These are phyloP conservation scores for Pyronema omphalodes DNA, from an alignment of 495 filamentous ascomycete species.

Conservation along the genomic window DNA sequence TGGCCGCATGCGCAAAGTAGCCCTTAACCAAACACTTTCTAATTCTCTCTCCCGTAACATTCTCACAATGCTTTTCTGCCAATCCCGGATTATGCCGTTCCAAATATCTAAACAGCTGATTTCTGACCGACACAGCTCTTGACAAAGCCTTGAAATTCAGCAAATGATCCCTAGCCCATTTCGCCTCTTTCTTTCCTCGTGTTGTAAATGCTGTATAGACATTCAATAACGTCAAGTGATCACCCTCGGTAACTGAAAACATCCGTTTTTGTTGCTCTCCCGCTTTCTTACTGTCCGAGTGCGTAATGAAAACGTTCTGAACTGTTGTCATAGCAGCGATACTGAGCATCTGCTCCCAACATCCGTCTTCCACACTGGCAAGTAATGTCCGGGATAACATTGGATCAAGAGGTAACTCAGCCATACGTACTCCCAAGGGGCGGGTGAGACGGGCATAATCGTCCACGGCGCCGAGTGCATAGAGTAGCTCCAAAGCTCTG, in stretches of 20 bases:
- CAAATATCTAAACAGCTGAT: slow-evolving; percentile 70
- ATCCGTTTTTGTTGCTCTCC: slow-evolving; percentile 56
- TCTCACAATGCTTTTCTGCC: slow-evolving; percentile 11
- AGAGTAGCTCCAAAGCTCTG: slow-evolving; percentile 75
- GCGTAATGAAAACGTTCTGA: slow-evolving; percentile 63
- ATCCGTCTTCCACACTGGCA: slow-evolving; percentile 37
- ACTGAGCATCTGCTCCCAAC: slow-evolving; percentile 66
- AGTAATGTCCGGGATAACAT: slow-evolving; percentile 73
- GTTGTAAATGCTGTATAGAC: slow-evolving; percentile 82
- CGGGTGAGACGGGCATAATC: slow-evolving; percentile 80
- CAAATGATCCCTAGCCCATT: slow-evolving; percentile 72
- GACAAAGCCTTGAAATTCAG: slow-evolving; percentile 71
- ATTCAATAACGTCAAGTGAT: slow-evolving; percentile 87
- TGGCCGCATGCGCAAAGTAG: slow-evolving; percentile 87
- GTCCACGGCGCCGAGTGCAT: slow-evolving; percentile 74
- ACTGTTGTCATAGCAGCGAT: slow-evolving; percentile 92
- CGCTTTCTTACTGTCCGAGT: slow-evolving; percentile 54
- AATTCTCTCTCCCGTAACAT: slow-evolving; percentile 44
- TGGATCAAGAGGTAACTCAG: slow-evolving; percentile 82
- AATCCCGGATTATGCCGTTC: slow-evolving; percentile 44
- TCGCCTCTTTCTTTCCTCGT: slow-evolving; percentile 53
- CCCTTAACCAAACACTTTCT: slow-evolving; percentile 74
- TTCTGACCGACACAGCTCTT: slow-evolving; percentile 69
- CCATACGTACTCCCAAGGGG: slow-evolving; percentile 77
- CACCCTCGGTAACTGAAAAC: slow-evolving; percentile 85